Evolutionary conservation across 208 protist species (phyloP).

Genomic region (Leishmania tarentolae): DNA sequence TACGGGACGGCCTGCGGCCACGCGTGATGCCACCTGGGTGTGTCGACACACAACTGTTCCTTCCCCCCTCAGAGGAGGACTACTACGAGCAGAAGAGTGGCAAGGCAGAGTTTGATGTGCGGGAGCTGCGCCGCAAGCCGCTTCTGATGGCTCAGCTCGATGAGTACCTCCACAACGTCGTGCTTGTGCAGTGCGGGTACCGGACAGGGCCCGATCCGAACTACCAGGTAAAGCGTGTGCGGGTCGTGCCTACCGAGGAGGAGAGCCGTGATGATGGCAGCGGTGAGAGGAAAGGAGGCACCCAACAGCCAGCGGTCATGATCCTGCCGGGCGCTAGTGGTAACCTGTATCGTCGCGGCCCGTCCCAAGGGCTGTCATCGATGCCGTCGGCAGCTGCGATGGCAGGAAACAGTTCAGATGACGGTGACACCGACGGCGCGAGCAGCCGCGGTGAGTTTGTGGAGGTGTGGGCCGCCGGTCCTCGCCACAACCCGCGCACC

Average conservation of each 20-base stretch:
- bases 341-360: slow-evolving; percentile 12
- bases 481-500: slow-evolving; percentile 14
- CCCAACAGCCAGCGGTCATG: slow-evolving; percentile 24
- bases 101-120: slow-evolving; percentile 65
- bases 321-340: slow-evolving; percentile 18
- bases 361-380: background rate
- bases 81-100: slow-evolving; percentile 77
- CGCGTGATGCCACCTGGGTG: slow-evolving; percentile 49
- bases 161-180: slow-evolving; percentile 72
- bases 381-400: background rate
- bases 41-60: slow-evolving; percentile 71
- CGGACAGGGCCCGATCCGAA: slow-evolving; percentile 41
- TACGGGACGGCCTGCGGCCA: slow-evolving; percentile 16
- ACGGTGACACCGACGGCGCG: background rate
- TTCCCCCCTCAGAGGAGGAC: slow-evolving; percentile 46
- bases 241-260: slow-evolving; percentile 23
- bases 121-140: slow-evolving; percentile 42
- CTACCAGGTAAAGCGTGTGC: slow-evolving; percentile 35
- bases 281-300: background rate
- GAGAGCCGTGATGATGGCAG: slow-evolving; percentile 1
- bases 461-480: slow-evolving; percentile 29
- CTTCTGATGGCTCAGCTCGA: slow-evolving; percentile 61
- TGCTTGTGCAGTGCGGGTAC: slow-evolving; percentile 75
- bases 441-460: background rate
- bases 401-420: background rate